Evolutionary conservation across 169 alveolate genomes (phyloP), one percentile per base, ranked within the genome.

Genomic region (Plasmodium gaboni): DNA sequence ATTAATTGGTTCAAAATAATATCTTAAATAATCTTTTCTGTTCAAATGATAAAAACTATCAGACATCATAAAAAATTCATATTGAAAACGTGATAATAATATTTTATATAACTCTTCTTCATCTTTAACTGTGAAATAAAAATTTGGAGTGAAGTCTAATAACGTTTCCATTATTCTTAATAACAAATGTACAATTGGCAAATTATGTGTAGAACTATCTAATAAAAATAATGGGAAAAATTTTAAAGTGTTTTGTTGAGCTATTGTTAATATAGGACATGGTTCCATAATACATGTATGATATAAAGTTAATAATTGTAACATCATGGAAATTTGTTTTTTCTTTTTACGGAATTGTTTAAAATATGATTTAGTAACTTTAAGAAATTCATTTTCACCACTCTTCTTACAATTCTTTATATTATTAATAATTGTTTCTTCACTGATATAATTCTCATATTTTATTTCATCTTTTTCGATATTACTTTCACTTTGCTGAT

Each of bases 141-240:
- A 94, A 28, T 88, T 80, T 1, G 93, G 95, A 44, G 92, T 92
- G 86, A 91, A 94, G 42, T 94, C 96, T 64, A 94, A 63, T 24
- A 94, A 70, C 3, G 96, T 92, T 61, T 94, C 96, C 72, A 94
- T 59, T 6, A 92, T 92, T 61, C 93, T 94, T 46, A 94, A 92
- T 60, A 94, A 73, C 86, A 92, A 88, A 48, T 91, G 92, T 17
- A 92, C 92, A 44, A 92, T 95, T 17, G 95, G 95, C 28, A 93
- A 24, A 32, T 89, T 92, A 28, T 71, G 67, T n/a, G 96, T 94
- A 71, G 92, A 88, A 46, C 95, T 68, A 53, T 73, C 87, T 88
- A 91, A 71, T 50, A 91, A 60, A 83, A 91, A 94, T 10, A 72
- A 4, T 50, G 93, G 95, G 28, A 92, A 73, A 9, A 55, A 61